Evolutionary conservation across 768 basidiomycete species (phyloP).

Genomic region (Hypsizygus marmoreus): DNA sequence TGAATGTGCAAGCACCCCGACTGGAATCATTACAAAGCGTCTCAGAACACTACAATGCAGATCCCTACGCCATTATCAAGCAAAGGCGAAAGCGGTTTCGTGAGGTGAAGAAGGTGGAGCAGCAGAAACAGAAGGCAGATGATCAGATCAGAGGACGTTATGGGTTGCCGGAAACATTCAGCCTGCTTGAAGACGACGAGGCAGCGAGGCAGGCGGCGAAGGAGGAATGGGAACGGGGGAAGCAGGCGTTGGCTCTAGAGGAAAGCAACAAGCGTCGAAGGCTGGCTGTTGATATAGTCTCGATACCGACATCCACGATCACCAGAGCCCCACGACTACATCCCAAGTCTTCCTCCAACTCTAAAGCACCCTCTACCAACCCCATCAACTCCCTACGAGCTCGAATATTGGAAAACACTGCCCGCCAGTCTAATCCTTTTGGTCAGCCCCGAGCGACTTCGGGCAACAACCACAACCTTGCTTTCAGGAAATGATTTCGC

Average conservation of each 20-base stretch:
- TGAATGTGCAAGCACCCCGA: slow-evolving; percentile 76
- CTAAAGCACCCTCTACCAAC: slow-evolving; percentile 18
- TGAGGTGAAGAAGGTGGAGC: slow-evolving; percentile 80
- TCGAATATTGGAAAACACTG: slow-evolving; percentile 60
- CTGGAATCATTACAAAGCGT: slow-evolving; percentile 76
- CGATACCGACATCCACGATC: slow-evolving; percentile 26
- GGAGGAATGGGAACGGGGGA: slow-evolving; percentile 59
- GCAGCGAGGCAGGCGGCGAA: slow-evolving; percentile 61
- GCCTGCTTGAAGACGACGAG: slow-evolving; percentile 67
- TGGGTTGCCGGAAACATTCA: slow-evolving; percentile 71
- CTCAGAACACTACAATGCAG: slow-evolving; percentile 78
- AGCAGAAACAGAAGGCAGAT: slow-evolving; percentile 68
- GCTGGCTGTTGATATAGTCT: slow-evolving; percentile 29
- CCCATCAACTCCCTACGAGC: slow-evolving; percentile 49
- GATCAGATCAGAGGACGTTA: slow-evolving; percentile 73
- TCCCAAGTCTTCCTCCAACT: slow-evolving; percentile 11
- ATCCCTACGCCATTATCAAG: slow-evolving; percentile 82
- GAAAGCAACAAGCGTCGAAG: slow-evolving; percentile 52
- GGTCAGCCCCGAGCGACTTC: slow-evolving; percentile 1
- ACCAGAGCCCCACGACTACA: slow-evolving; percentile 18
- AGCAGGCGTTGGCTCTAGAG: slow-evolving; percentile 44
- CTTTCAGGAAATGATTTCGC: neutral
- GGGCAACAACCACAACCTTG: neutral
- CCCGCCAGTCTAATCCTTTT: slow-evolving; percentile 36
- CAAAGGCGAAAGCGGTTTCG: slow-evolving; percentile 83